Base-by-base conservation (phyloP, 1,139 yeast species). In the Arxiozyma slooffiae region DNA sequence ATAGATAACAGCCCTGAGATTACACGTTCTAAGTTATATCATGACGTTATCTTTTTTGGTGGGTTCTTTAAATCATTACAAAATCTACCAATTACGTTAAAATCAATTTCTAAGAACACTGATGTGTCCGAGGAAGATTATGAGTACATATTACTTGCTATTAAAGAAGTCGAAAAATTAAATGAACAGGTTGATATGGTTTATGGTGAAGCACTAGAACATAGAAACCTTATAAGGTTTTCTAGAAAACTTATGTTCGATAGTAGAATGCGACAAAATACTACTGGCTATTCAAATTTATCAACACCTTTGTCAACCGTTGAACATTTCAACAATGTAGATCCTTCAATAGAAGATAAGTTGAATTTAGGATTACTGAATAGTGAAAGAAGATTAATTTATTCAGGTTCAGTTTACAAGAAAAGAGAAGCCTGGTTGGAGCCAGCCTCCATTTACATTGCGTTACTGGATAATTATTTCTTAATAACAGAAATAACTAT, bases 1-100 rank as follows among this genome's bases (percentile, higher is more conserved):
- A 67, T 74, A 22, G 77, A 77, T 52, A 76, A 77, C 52, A 71
- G 74, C 5, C 67, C 75, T 1, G 70, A 62, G 24, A 71, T 71
- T 8, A 56, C 63, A 6, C 55, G 65, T 8, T 67, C 78, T 0
- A 71, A 62, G 61, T 79, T 78, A 71, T 81, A 61, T 62, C 83
- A 70, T 58, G 85, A 69, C 64, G 74, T 78, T 47, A 73, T 85
- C 44, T 83, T 84, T 60, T 77, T 85, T 58, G 83, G 87, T 58
- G 84, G 94, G 0, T 85, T 86, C 55, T 81, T 85, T 55, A 85
- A 88, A 5, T 76, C 94, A 17, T 74, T 86, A 51, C 88, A 85
- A 50, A 79, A 83, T 47, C 73, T 86, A 51, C 84, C 88, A 0
- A 71, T 87, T 41, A 83, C 87, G 41, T 70, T 87, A 21, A 66